Base-by-base conservation (phyloP, 2,329 filamentous ascomycete genomes). In the Capronia epimyces region DNA sequence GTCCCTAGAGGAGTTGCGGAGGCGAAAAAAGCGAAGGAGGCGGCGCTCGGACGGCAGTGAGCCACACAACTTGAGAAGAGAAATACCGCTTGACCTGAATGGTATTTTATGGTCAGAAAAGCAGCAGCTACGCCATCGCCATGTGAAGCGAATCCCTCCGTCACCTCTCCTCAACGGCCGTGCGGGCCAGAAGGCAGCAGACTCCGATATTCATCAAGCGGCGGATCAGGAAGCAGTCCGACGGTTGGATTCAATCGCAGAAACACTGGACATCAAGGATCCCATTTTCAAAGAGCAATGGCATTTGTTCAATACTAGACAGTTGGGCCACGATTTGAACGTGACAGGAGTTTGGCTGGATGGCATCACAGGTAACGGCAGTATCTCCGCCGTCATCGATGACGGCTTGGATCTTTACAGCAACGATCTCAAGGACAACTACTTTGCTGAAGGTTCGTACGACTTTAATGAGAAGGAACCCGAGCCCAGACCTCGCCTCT, bases 401-500 rank as follows among this genome's bases (percentile, higher is more conserved):
- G 93, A 98, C 69, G 93, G 93, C 0, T 70, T 98, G 59, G 93
- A 98, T 65, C 93, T 98, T 85, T 81, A 95, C 71, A 97, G 90
- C 72, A 79, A 88, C 21, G 93, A 98, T 66, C 73, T 98, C 40
- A 90, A 87, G 67, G 85, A 82, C 62, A 98, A 98, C 67, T 98
- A 96, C 71, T 97, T 91, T 65, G 86, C 89, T 1, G 81, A 82
- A 50, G 93, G 93, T 21, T 97, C 91, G 2, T 96, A 86, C 71
- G 93, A 98, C 69, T 98, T 95, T 74, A 98, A 98, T 68, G 89
- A 97, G 63, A 77, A 87, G 43, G 78, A 77, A 1, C 75, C 83
- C 1, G 84, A 93, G 60, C 93, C 93, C 2, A 84, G 81, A 55
- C 93, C 93, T 1, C 79, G 82, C n/a, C 72, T 97, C 2, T 78